Conservation (phyloP, 768 basidiomycete species). For the Termitomyces sp. region DNA sequence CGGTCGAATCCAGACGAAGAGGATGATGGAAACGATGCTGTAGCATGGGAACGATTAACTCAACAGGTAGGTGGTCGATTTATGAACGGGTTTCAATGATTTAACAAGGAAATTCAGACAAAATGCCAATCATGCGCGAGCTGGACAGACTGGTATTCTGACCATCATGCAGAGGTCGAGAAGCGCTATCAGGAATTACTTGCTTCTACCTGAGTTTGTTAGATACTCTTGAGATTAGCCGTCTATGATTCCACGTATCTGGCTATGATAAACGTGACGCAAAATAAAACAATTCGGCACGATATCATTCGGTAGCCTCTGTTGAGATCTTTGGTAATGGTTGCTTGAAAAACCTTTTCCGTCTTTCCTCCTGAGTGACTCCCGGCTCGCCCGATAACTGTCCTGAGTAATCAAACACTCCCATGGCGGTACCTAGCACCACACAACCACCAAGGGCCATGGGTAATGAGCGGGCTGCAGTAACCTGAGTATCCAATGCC, state of each 20-base stretch:
- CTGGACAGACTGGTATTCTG: constrained; percentile 51
- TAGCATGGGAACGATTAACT: constrained; percentile 49
- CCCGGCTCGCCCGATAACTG: constrained; percentile 45
- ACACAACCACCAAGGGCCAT: constrained; percentile 76
- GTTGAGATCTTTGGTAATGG: constrained; percentile 39
- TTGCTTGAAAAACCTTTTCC: constrained; percentile 82
- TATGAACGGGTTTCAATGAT: neutral
- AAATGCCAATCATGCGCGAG: constrained; percentile 33
- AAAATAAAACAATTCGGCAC: constrained; percentile 2
- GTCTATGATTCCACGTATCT: neutral
- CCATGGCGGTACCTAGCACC: constrained; percentile 73
- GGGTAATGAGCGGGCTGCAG: constrained; percentile 76
- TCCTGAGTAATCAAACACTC: constrained; percentile 77
- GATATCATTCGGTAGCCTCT: constrained; percentile 24
- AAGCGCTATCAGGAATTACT: constrained; percentile 31
- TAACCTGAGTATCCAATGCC: constrained; percentile 1
- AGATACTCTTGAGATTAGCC: neutral
- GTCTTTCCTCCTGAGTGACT: constrained; percentile 56
- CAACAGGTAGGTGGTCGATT: constrained; percentile 32
- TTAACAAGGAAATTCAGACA: constrained; percentile 21
- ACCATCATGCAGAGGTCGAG: constrained; percentile 36
- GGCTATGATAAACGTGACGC: neutral
- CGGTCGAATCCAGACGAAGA: constrained; percentile 21
- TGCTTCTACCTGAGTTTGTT: neutral
- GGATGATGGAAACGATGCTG: constrained; percentile 33